phyloP scores from a whole-genome alignment of 225 moss, liverwort and hornwort species.

The Physcomitrium patens region DNA sequence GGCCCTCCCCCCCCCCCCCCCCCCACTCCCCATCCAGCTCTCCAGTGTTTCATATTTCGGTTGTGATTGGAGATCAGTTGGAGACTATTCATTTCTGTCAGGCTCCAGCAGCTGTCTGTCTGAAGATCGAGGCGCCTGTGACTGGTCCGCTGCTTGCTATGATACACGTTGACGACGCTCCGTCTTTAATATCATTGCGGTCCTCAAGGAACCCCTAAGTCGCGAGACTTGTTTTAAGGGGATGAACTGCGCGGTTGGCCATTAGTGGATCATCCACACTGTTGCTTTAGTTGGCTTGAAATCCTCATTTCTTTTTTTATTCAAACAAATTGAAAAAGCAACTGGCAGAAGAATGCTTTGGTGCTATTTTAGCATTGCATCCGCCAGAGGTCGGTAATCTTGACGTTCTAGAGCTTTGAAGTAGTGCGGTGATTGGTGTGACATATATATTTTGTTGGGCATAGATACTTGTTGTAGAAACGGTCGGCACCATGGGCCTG shows the following conservation, averaged over 20 bases:
- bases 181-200: not conserved
- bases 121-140: not conserved
- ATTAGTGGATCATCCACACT: not conserved
- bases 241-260: not conserved
- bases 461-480: too few relatives aligned
- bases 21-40: too few relatives aligned
- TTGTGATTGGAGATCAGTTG: not conserved
- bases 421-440: not conserved
- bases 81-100: not conserved
- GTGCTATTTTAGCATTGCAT: constrained; percentile 9
- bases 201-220: too few relatives aligned
- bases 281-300: not conserved
- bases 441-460: too few relatives aligned
- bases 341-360: not conserved
- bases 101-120: not conserved
- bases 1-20: too few relatives aligned
- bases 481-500: not conserved
- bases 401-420: not conserved
- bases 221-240: too few relatives aligned
- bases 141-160: not conserved
- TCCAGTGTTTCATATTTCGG: too few relatives aligned
- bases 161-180: constrained; percentile 16
- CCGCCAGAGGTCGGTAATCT: not conserved
- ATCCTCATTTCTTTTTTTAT: too few relatives aligned
- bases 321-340: too few relatives aligned